A percentile compares a stretch with the other conserved stretches of the same genome.
Conservation (phyloP, 495 filamentous ascomycete genomes). For the Collariella sp. region DNA sequence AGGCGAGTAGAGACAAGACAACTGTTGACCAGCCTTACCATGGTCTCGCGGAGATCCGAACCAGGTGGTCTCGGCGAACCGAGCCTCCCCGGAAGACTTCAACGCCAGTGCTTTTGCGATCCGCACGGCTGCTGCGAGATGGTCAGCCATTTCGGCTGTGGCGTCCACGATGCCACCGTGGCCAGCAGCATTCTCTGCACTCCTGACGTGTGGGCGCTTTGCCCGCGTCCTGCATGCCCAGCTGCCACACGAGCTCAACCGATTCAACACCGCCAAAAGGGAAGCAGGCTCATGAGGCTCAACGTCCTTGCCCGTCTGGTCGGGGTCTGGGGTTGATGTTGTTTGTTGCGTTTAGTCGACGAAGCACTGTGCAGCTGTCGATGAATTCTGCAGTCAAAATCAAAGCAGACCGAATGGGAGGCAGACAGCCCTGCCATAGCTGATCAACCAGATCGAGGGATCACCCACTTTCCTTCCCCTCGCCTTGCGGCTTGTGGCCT, state of each 20-base stretch:
- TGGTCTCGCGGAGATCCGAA: slow-evolving; percentile 6
- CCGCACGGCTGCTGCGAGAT: background rate
- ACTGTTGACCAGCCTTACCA: background rate
- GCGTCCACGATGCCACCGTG: background rate
- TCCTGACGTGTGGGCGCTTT: background rate
- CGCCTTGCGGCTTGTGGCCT: slow-evolving; percentile 8
- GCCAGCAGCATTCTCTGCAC: background rate
- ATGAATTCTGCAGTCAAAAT: background rate
- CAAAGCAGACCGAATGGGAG: background rate
- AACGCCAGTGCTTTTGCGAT: background rate
- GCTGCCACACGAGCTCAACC: background rate
- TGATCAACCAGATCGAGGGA: slow-evolving; percentile 10
- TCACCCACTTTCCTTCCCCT: background rate
- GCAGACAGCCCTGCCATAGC: too few relatives aligned
- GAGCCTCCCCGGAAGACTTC: slow-evolving; percentile 6
- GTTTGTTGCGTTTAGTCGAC: background rate
- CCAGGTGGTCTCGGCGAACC: slow-evolving; percentile 1
- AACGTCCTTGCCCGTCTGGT: background rate
- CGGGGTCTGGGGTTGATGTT: background rate
- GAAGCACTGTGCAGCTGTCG: background rate
- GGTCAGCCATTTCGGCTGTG: background rate
- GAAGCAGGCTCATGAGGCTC: background rate
- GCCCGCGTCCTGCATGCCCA: background rate
- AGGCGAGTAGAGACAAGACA: background rate
- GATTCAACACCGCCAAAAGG: background rate